Base-by-base conservation (phyloP, 1,284 basidiomycete genomes). In the Ganoderma meredithae region DNA sequence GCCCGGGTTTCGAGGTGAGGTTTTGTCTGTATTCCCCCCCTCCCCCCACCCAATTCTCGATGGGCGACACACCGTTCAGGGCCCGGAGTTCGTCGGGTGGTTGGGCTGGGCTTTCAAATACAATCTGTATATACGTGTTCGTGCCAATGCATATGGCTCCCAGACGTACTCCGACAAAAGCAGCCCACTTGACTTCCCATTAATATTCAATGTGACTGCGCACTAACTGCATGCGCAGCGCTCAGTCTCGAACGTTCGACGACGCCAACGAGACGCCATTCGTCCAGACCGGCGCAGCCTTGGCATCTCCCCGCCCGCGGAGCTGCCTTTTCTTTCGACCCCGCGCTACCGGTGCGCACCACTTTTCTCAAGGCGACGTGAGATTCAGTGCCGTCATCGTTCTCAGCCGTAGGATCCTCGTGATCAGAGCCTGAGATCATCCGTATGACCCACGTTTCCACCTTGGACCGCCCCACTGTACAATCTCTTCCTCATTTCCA, bases 281-380 rank as follows among this genome's bases (percentile, higher is more conserved):
- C 61, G 72, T 36, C 72, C 67, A 73, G 70, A 70, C 72, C 71
- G 49, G 49, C 69, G 65, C 64, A 55, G 44, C 33, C 65, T 62
- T 66, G 72, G 67, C 69, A 53, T 40, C 41, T 69, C 53, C 72
- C 70, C 58, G 39, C 36, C 66, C 43, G 58, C 71, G 64, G 69
- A 62, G 63, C 44, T 36, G 27, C 31, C 3, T 15, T 59, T 70
- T 67, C 44, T 9, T 9, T 44, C 19, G 43, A 22, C 3, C 10
- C n/a, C 44, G n/a, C n/a, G 15, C 43, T 19, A 19, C 43, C 13
- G 17, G 1, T 44, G 3, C 17, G 6, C 43, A n/a, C 17, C 36
- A 36, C 9, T 36, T 17, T 7, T 44, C 17, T 17, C 43, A 7
- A 19, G 7, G 44, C 19, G 44, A 47, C n/a, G 44, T 19, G n/a